These are phyloP conservation scores for Leccinum disarticulatum DNA, from an alignment of 768 basidiomycete genomes.

Conservation along the genomic window DNA sequence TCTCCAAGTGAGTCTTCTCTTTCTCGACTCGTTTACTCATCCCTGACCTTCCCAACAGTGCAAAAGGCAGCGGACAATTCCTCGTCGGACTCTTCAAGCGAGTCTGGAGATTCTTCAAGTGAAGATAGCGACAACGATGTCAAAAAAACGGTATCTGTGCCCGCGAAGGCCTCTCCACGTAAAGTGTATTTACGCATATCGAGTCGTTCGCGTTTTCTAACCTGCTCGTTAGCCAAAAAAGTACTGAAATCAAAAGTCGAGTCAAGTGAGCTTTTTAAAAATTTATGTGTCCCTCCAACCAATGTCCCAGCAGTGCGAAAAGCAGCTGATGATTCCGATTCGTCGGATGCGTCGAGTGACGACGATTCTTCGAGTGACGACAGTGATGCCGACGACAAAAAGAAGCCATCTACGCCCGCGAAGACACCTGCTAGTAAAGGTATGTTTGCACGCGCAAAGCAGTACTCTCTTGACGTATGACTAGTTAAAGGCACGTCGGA, in stretches of 20 bases:
- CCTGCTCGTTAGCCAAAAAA: neutral
- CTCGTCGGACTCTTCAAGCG: neutral
- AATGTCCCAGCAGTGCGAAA: slow-evolving; percentile 6
- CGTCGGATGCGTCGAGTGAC: slow-evolving; percentile 9
- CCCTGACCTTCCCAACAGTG: neutral
- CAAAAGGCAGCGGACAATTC: slow-evolving; percentile 3
- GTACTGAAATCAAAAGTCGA: neutral
- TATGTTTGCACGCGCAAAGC: neutral
- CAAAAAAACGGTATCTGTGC: neutral
- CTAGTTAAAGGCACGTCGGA: neutral
- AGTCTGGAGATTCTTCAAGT: neutral
- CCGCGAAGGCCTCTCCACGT: neutral
- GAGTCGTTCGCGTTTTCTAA: neutral
- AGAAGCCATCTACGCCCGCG: slow-evolving; percentile 18
- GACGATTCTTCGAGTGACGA: slow-evolving; percentile 18
- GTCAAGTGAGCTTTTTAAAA: neutral
- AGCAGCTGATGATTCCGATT: neutral
- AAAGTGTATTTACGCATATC: neutral
- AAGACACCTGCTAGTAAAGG: neutral
- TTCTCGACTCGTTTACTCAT: neutral
- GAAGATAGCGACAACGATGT: neutral
- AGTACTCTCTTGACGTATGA: neutral
- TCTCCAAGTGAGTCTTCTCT: neutral
- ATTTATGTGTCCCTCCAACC: neutral
- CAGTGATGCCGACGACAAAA: neutral